Percentiles rank a stretch among this genome's conserved stretches.
Conservation (phyloP, 345 rosid species). For the Aegle marmelos region DNA sequence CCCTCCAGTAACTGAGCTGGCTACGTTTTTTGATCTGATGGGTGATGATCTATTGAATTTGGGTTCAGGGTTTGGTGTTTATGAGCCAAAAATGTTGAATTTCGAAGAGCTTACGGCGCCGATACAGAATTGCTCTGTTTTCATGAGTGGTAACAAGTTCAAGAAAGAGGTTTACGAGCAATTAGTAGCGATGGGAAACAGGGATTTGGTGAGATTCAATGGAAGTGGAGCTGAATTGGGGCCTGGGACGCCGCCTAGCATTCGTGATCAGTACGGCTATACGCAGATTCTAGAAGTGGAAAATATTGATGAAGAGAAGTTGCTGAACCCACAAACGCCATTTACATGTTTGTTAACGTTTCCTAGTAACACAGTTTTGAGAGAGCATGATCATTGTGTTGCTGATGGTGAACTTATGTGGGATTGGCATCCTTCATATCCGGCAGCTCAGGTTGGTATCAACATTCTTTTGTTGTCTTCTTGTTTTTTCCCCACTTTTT, state of each 20-base stretch:
- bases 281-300: conserved; percentile 1
- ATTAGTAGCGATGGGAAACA: conserved; percentile 16
- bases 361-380: not conserved
- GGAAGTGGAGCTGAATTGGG: conserved; percentile 7
- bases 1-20: conserved; percentile 33
- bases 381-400: not conserved
- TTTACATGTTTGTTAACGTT: conserved; percentile 13
- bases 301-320: conserved; percentile 10
- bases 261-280: not conserved
- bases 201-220: not conserved
- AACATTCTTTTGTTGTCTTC: not conserved
- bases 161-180: conserved; percentile 16
- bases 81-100: not conserved
- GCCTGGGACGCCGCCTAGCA: conserved; percentile 11
- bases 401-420: conserved; percentile 19
- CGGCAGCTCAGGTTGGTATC: conserved; percentile 21
- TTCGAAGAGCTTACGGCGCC: conserved; percentile 10
- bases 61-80: not conserved
- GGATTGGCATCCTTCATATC: conserved; percentile 10
- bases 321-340: conserved; percentile 10
- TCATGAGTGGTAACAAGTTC: not conserved
- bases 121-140: conserved; percentile 9
- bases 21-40: conserved; percentile 23
- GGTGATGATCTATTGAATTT: not conserved
- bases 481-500: not conserved